Evolutionary conservation across 192 early-diverging fungal genomes (phyloP).

Genomic region (Lobosporangium transversale): DNA sequence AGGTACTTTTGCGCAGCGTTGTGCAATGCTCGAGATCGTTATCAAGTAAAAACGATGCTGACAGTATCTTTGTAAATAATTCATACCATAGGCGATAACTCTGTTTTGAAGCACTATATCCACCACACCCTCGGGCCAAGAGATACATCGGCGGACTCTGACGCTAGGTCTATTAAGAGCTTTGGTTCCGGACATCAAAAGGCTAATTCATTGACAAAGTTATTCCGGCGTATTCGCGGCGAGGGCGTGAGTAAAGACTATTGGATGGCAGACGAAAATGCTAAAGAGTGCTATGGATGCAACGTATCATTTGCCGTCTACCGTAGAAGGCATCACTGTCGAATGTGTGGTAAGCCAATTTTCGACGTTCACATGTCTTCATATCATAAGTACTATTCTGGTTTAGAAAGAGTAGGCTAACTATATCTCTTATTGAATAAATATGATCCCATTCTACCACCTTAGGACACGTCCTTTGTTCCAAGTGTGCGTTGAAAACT

Average conservation of each 20-base stretch:
- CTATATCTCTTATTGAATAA: not conserved
- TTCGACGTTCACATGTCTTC: too few relatives aligned
- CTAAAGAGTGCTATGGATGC: conserved; percentile 87
- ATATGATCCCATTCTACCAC: not conserved
- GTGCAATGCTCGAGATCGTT: too few relatives aligned
- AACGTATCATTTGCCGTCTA: conserved; percentile 74
- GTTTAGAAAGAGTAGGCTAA: too few relatives aligned
- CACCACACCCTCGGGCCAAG: conserved; percentile 31
- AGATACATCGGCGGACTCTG: conserved; percentile 51
- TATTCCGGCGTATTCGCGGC: conserved; percentile 63
- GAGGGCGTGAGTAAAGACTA: conserved; percentile 69
- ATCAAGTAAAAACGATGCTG: too few relatives aligned
- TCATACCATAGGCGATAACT: conserved; percentile 41
- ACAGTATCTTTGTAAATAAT: too few relatives aligned
- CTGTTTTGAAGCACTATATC: conserved; percentile 29
- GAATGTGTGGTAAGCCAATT: conserved; percentile 87
- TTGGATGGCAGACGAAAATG: conserved; percentile 88
- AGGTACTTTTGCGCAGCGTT: conserved; percentile 3
- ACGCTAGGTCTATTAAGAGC: conserved; percentile 54
- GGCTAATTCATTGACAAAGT: conserved; percentile 60
- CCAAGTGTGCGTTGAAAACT: conserved; percentile 75
- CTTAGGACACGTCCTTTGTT: conserved; percentile 78
- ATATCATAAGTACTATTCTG: too few relatives aligned
- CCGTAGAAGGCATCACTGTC: conserved; percentile 81
- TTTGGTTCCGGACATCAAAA: conserved; percentile 55